Evolutionary conservation across 129 eudicot genomes (phyloP), one percentile per base, ranked within the genome.

Genomic region (Lonicera japonica): DNA sequence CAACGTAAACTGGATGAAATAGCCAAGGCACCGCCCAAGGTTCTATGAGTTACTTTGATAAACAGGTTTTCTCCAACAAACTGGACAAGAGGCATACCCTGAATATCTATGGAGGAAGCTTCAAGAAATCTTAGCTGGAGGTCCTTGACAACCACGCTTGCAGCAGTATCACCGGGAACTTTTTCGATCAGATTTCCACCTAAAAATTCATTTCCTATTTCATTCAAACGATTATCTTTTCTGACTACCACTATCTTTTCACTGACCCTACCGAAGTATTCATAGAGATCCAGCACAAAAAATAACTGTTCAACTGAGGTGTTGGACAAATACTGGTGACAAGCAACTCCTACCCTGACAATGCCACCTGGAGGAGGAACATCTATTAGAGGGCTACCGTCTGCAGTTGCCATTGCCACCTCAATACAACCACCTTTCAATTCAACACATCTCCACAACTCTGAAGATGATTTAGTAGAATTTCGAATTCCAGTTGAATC

Each of bases 371-470:
- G 89, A 36, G 99, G 99, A 54, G 99, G 99, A 64, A 88, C 56
- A 20, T 66, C 61, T 60, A 71, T 79, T 65, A 92, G 64, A 14
- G 95, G 95, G 53, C 82, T 79, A 11, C 99, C 99, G 58, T 87
- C 96, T 70, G 95, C 95, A 71, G 99, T 92, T 57, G 85, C 99
- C 99, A 92, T 88, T 60, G 99, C 99, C 43, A 88, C 87, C 80
- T 92, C 95, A 70, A 85, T 36, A 72, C 89, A 84, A 60, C 76
- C 64, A 45, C 60, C 96, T 78, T 82, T 92, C 47, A 80, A 57
- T 75, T 92, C 99, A 7, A 92, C 92, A 79, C 96, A 88, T 63
- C 55, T 82, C 96, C 97, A 87, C 24, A 79, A 70, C 20, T 74
- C 70, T 70, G 81, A 72, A 54, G 79, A 56, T 8, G 22, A 69